Evolutionary conservation across 768 basidiomycete genomes (phyloP), one percentile per base, ranked within the genome.

Genomic region (Rubroboletus satanas): DNA sequence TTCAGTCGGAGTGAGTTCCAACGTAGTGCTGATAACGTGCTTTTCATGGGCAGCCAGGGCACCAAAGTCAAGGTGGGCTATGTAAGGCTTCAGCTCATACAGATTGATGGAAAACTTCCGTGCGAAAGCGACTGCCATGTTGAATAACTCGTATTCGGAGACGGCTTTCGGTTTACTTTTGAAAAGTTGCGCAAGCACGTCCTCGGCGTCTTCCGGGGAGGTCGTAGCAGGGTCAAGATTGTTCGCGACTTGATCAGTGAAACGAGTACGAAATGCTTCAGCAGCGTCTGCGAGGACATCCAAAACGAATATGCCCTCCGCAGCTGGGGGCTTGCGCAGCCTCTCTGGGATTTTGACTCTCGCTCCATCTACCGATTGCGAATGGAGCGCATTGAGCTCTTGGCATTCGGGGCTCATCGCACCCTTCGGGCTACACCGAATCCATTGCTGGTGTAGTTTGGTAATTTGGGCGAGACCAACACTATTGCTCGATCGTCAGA

Each of bases 371-470:
- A 87, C 85, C 3, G 80, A 83, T 51, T 84, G 83, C 3, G 85
- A 88, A 59, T 88, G 84, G 9, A 88, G 68, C 0, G 84, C 85
- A 55, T 87, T 87, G 26, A 88, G 73, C 61, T 88, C 85, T 60
- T 87, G 85, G 58, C 85, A 88, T 69, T 88, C 80, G 0, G 77
- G 68, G 60, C 81, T 79, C 59, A 85, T 71, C 0, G 84, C 84
- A 29, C 85, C 85, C 45, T 77, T 66, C 0, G 80, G 77, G 52
- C 77, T 81, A 39, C 70, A 71, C 2, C 79, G 75, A 46, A 79
- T 77, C 85, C 85, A 87, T 65, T 81, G 80, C 2, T 74, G 73
- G 53, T 87, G 84, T 15, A 87, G 70, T 11, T 79, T 74, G 1
- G 81, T 74, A 1, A 85, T 78, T 47, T 75, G 75, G 0, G 83